Conservation (phyloP, 805 yeast genomes). For the Candida coleopterorum region DNA sequence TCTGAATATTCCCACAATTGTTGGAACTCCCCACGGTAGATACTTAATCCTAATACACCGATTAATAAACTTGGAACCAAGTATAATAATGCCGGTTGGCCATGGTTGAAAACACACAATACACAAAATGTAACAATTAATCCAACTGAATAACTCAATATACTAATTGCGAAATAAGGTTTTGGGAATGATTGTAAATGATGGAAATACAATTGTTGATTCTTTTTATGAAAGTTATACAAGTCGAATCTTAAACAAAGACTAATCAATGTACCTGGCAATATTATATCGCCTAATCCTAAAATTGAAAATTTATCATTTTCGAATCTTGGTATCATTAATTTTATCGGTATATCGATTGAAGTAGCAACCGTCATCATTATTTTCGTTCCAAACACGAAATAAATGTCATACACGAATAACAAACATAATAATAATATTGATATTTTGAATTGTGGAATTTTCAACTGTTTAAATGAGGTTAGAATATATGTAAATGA, state of each 20-base stretch:
- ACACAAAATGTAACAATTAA: conserved; percentile 39
- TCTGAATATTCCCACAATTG: conserved; percentile 35
- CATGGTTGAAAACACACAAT: conserved; percentile 34
- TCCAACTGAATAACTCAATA: conserved; percentile 48
- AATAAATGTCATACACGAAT: conserved; percentile 59
- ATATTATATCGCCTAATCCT: conserved; percentile 64
- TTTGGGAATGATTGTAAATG: conserved; percentile 32
- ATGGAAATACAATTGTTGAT: conserved; percentile 31
- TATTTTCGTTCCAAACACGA: conserved; percentile 58
- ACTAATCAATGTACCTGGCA: conserved; percentile 54
- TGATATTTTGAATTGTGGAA: conserved; percentile 45
- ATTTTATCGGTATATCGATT: conserved; percentile 51
- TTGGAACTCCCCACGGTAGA: conserved; percentile 37
- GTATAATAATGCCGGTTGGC: conserved; percentile 68
- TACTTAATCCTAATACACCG: conserved; percentile 29
- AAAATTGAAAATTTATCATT: conserved; percentile 32
- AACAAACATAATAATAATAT: conserved; percentile 42
- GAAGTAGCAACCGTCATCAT: conserved; percentile 60
- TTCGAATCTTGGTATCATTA: conserved; percentile 35
- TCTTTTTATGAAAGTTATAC: conserved; percentile 23
- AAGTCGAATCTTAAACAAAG: conserved; percentile 53
- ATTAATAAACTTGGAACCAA: conserved; percentile 46
- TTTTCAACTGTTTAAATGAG: conserved; percentile 33
- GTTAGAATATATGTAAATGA: conserved; percentile 41
- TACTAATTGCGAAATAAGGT: conserved; percentile 42